A percentile compares a stretch with the other conserved stretches of the same genome.
Conservation (phyloP, 164 flowering plant species). For the Nelumbo lutea region DNA sequence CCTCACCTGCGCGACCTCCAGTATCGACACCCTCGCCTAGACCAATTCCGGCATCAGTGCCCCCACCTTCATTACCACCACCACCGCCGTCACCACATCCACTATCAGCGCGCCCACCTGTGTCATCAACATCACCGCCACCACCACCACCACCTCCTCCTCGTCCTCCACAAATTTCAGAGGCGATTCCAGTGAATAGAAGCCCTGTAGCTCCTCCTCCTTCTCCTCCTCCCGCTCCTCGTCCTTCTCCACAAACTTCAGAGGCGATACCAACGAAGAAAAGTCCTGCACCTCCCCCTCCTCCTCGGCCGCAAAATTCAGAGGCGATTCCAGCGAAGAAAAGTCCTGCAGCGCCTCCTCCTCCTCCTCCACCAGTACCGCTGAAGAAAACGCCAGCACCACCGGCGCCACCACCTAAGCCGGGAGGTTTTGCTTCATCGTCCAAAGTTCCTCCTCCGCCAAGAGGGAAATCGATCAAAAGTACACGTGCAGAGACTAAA, state of each 20-base stretch:
- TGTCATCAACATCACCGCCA: slow-evolving; percentile 21
- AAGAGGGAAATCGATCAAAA: slow-evolving; percentile 18
- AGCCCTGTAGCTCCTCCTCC: no score
- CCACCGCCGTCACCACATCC: slow-evolving; percentile 21
- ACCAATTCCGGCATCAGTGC: slow-evolving; percentile 11
- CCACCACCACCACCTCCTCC: slow-evolving; percentile 28
- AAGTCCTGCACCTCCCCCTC: no score
- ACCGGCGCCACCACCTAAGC: slow-evolving; percentile 43
- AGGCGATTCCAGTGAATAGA: no score
- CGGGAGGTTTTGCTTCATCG: slow-evolving; percentile 17
- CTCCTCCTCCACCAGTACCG: slow-evolving; percentile 35
- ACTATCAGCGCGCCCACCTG: slow-evolving; percentile 8
- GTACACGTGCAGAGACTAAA: slow-evolving; percentile 17
- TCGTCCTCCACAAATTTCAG: slow-evolving; percentile 9
- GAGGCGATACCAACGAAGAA: no score
- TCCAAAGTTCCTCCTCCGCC: slow-evolving; percentile 39
- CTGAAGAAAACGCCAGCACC: slow-evolving; percentile 23
- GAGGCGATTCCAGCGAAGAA: background rate
- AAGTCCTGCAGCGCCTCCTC: slow-evolving; percentile 24
- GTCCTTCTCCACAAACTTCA: slow-evolving; percentile 28
- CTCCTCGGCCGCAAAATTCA: no score
- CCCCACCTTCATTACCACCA: slow-evolving; percentile 14
- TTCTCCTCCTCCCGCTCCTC: slow-evolving; percentile 19
- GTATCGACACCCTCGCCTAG: slow-evolving; percentile 18
- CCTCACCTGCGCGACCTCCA: slow-evolving; percentile 18